These are phyloP conservation scores for Aspergillus sojae DNA, from an alignment of 2,329 filamentous ascomycete species.

Conservation along the genomic window DNA sequence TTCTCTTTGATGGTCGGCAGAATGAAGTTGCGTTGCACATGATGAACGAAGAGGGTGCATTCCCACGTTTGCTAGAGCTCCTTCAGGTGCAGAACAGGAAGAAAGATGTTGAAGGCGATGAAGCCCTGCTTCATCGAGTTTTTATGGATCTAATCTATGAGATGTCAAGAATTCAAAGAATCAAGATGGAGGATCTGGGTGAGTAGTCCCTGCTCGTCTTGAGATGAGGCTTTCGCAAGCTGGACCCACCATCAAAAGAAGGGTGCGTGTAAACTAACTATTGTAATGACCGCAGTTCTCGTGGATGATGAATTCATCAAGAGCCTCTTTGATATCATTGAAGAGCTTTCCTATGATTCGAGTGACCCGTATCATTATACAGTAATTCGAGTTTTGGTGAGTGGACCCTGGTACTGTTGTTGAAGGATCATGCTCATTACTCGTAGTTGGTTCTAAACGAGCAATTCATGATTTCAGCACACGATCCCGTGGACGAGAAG, in stretches of 20 bases:
- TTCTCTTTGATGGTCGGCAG: constrained; percentile 81
- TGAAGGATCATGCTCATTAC: constrained; percentile 21
- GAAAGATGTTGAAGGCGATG: constrained; percentile 40
- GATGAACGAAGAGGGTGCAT: constrained; percentile 86
- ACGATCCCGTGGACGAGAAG: constrained; percentile 52
- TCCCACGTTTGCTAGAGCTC: constrained; percentile 79
- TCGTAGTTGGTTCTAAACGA: constrained; percentile 88
- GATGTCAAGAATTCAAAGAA: constrained; percentile 87
- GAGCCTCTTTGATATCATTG: constrained; percentile 84
- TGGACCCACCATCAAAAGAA: not conserved
- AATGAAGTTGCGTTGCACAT: constrained; percentile 78
- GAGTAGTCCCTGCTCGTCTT: constrained; percentile 40
- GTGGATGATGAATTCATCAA: constrained; percentile 78
- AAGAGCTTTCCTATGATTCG: constrained; percentile 81
- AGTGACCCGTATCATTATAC: constrained; percentile 95
- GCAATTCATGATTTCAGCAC: constrained; percentile 85
- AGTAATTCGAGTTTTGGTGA: constrained; percentile 86
- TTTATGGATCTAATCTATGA: constrained; percentile 91
- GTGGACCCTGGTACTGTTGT: constrained; percentile 33
- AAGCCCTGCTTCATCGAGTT: constrained; percentile 71
- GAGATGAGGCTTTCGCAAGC: not conserved
- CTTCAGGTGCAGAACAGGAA: constrained; percentile 66
- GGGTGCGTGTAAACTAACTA: not conserved
- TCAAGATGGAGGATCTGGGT: constrained; percentile 77
- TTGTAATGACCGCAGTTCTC: constrained; percentile 43